phyloP scores from a whole-genome alignment of 768 basidiomycete species.

The Boletales sp. region DNA sequence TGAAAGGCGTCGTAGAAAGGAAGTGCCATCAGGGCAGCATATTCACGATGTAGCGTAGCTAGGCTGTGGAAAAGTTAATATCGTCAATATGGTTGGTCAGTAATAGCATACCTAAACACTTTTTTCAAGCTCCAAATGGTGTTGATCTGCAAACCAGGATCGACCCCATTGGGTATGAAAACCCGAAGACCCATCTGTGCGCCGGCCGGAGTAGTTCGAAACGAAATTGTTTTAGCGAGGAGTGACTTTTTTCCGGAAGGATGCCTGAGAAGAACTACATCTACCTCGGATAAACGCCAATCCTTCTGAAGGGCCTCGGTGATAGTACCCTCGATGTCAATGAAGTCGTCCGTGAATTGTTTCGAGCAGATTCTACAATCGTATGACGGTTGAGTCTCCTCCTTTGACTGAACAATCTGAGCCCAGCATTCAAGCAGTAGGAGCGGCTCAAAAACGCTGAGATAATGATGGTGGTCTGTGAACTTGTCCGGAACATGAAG shows the following conservation, averaged over 20 bases:
- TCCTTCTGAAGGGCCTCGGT: slow-evolving; percentile 56
- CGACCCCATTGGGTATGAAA: slow-evolving; percentile 37
- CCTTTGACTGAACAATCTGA: slow-evolving; percentile 76
- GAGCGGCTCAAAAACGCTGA: slow-evolving; percentile 76
- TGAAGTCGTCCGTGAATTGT: slow-evolving; percentile 74
- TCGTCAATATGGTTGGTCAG: not conserved
- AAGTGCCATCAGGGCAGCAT: slow-evolving; percentile 77
- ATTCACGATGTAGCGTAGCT: slow-evolving; percentile 90
- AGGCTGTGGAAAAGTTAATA: slow-evolving; percentile 48
- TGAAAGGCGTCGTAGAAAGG: slow-evolving; percentile 77
- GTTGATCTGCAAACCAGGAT: slow-evolving; percentile 61
- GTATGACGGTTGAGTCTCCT: slow-evolving; percentile 52
- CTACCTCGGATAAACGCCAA: slow-evolving; percentile 77
- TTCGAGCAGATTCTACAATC: slow-evolving; percentile 65
- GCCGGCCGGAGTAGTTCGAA: slow-evolving; percentile 39
- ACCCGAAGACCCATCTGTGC: slow-evolving; percentile 61
- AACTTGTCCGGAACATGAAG: slow-evolving; percentile 64
- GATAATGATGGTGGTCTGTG: slow-evolving; percentile 61
- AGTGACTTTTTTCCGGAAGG: slow-evolving; percentile 49
- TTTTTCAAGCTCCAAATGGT: slow-evolving; percentile 75
- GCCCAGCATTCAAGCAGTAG: slow-evolving; percentile 89
- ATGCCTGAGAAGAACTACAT: slow-evolving; percentile 77
- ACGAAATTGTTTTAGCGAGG: slow-evolving; percentile 70
- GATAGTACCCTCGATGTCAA: slow-evolving; percentile 73
- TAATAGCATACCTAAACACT: slow-evolving; percentile 63